phyloP scores from a whole-genome alignment of 768 basidiomycete genomes.

The Suillus plorans region DNA sequence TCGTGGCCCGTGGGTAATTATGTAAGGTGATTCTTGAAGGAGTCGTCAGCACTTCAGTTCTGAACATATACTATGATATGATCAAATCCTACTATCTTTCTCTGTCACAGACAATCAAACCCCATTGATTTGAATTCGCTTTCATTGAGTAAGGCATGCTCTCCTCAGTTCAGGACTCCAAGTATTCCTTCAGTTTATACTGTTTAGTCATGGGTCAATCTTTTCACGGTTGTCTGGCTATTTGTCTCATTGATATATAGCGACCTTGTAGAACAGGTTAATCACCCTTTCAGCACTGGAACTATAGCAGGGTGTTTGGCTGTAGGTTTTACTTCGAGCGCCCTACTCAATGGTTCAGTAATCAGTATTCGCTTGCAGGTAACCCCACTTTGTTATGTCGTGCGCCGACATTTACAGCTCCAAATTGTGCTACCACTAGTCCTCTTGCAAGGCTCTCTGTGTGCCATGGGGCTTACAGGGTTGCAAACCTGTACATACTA shows the following conservation, averaged over 20 bases:
- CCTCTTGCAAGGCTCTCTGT: background rate
- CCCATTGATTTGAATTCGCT: too few species aligned
- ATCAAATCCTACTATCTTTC: too few species aligned
- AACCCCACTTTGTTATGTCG: background rate
- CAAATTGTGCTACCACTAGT: too few species aligned
- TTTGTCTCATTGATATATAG: too few species aligned
- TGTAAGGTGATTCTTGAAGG: too few species aligned
- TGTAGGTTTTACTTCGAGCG: background rate
- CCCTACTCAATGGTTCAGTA: background rate
- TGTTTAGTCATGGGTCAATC: too few species aligned
- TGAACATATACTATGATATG: too few species aligned
- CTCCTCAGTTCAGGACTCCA: too few species aligned
- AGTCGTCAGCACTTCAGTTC: background rate
- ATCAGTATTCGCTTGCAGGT: background rate
- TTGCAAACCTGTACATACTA: background rate
- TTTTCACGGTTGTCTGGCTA: too few species aligned
- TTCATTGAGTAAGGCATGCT: too few species aligned
- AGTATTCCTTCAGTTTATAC: too few species aligned
- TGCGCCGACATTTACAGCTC: background rate
- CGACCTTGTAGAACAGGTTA: background rate
- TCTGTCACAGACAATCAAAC: too few species aligned
- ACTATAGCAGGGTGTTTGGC: background rate
- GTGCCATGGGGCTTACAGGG: background rate
- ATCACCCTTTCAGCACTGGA: background rate
- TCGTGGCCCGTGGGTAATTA: background rate